Evolutionary conservation across 345 rosid genomes (phyloP), one percentile per base, ranked within the genome.

Genomic region (Ceriops tagal): DNA sequence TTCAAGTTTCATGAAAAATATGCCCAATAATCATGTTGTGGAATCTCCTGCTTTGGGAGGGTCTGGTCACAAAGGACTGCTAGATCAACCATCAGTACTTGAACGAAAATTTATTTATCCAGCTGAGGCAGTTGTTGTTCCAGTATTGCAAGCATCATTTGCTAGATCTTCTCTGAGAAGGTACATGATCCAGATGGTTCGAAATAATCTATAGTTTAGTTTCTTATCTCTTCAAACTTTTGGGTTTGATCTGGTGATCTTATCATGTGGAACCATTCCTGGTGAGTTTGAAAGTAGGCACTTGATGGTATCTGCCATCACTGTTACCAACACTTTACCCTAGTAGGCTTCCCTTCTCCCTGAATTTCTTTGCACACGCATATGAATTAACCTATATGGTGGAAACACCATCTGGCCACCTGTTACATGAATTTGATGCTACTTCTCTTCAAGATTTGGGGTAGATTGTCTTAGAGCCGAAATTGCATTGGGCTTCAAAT

Each of bases 81-180:
- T 73, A 63, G 86, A 85, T 74, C 66, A 58, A 65, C 65, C 66
- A n/a, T 77, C 88, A 32, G 61, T 37, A 21, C 77, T 73, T 69
- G 92, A 85, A 69, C 92, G 83, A 74, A 86, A 87, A 70, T 89
- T 92, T 79, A 83, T 95, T 46, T 88, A 90, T 82, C 97, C 99
- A 77, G 79, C 83, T 58, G 97, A 90, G 79, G 96, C 98, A 66
- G 88, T 95, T 75, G 86, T 92, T 73, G 97, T 95, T 75, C 98
- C 99, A 1, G 86, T 90, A 69, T 74, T 92, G 81, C 96, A 86
- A 66, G 79, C 97, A 68, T 83, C 98, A 65, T 82, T 81, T 76
- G 89, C 99, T 62, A 85, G 89, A 74, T 85, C 92, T 80, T 92
- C 97, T 65, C 74, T 92, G 77, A 89, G 88, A 87, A 90, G 99